A percentile compares a stretch with the other conserved stretches of the same genome.
Evolutionary conservation across 495 filamentous ascomycete species (phyloP).

Genomic region (Aspergillus sparsus): DNA sequence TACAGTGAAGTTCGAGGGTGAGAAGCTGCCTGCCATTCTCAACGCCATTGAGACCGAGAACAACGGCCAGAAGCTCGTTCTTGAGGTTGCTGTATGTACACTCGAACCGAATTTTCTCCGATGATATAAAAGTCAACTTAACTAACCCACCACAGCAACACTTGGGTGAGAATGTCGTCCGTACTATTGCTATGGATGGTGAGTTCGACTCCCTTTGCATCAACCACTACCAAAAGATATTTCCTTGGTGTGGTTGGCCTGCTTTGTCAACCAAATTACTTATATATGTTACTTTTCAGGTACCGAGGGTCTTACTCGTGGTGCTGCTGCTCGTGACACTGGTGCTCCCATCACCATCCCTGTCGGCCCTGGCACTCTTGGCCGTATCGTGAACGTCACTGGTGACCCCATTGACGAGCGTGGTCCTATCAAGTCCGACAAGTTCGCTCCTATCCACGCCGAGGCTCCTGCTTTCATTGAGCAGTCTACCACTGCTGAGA

Average conservation of each 20-base stretch:
- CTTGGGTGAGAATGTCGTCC: constrained; percentile 98
- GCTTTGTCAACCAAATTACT: not conserved
- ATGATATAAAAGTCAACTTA: constrained; percentile 28
- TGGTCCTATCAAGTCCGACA: constrained; percentile 91
- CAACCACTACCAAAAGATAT: constrained; percentile 15
- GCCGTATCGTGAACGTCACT: constrained; percentile 99
- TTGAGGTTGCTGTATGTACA: constrained; percentile 90
- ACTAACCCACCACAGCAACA: constrained; percentile 74
- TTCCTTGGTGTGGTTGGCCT: constrained; percentile 17
- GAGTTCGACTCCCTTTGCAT: constrained; percentile 41
- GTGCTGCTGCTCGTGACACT: constrained; percentile 79
- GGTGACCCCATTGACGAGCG: constrained; percentile 99
- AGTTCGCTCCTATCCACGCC: constrained; percentile 87
- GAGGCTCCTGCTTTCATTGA: constrained; percentile 89
- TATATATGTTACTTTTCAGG: constrained; percentile 53
- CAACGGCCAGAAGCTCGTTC: constrained; percentile 88
- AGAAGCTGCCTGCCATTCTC: constrained; percentile 93
- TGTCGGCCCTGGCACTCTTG: constrained; percentile 91
- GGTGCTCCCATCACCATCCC: constrained; percentile 96
- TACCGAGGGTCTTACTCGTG: constrained; percentile 98
- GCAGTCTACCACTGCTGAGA: constrained; percentile 92
- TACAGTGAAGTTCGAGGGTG: constrained; percentile 90
- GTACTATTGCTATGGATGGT: constrained; percentile 99
- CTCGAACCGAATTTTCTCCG: constrained; percentile 20
- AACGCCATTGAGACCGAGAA: constrained; percentile 93